Conservation (phyloP, 1,284 basidiomycete genomes). For the Trichosporon asahii region DNA sequence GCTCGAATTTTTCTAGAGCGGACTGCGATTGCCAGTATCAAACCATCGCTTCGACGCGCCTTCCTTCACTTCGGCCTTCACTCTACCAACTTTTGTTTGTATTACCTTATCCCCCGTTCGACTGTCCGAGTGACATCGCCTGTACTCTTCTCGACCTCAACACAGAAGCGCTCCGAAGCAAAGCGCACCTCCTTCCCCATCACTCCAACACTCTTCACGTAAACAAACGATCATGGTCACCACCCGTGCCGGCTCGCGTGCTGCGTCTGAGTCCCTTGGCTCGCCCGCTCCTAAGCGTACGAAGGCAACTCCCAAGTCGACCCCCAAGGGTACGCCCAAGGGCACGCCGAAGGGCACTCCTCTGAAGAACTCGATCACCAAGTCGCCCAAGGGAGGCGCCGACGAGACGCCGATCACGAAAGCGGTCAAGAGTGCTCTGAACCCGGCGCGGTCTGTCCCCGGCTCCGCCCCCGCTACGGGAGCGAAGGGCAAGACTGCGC, state of each 20-base stretch:
- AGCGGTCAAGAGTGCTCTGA: not conserved
- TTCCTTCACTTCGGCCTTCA: not conserved
- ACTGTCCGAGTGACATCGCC: no score
- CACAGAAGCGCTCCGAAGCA: no score
- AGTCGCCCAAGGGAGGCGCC: not conserved
- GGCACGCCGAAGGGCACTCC: not conserved
- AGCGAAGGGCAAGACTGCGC: not conserved
- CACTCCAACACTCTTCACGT: not conserved
- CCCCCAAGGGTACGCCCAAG: not conserved
- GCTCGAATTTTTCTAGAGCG: not conserved
- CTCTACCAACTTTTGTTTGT: not conserved
- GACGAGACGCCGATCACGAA: not conserved
- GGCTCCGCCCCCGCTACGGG: not conserved
- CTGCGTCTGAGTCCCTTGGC: conserved; percentile 13
- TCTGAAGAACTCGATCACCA: not conserved
- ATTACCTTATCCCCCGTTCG: no score
- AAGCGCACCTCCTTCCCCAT: not conserved
- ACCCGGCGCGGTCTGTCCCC: not conserved
- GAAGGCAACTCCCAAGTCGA: conserved; percentile 5
- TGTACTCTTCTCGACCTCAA: no score
- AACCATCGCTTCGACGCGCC: not conserved
- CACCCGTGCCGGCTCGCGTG: conserved; percentile 18
- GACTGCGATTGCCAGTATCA: not conserved
- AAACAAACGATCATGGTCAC: conserved; percentile 15
- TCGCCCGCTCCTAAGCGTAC: conserved; percentile 12